Evolutionary conservation across 2,329 filamentous ascomycete genomes (phyloP).

Genomic region (Stromatinia cepivora): DNA sequence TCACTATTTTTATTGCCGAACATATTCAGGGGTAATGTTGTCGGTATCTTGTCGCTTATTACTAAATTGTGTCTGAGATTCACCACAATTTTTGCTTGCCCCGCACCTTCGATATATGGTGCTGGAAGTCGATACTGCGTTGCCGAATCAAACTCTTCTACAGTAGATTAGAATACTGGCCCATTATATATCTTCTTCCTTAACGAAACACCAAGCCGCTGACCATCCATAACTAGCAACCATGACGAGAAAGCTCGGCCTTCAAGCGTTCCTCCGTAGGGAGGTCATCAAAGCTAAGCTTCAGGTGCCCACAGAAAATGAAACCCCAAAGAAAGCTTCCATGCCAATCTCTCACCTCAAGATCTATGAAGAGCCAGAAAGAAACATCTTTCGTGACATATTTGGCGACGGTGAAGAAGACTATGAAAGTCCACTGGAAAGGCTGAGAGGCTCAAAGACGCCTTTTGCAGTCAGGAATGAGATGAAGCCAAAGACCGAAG

Average conservation of each 20-base stretch:
- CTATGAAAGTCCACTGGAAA: neutral
- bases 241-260: slow-evolving; percentile 5
- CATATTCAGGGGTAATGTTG: neutral
- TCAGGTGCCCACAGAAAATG: neutral
- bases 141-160: neutral
- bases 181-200: neutral
- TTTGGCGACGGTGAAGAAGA: slow-evolving; percentile 19
- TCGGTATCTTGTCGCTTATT: neutral
- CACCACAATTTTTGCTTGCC: neutral
- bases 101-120: neutral
- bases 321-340: neutral
- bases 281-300: slow-evolving; percentile 24
- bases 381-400: neutral
- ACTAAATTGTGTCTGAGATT: neutral
- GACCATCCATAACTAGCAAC: neutral
- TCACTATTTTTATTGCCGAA: slow-evolving; percentile 3
- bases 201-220: neutral
- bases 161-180: neutral
- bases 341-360: neutral
- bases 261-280: slow-evolving; percentile 24
- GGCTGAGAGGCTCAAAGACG: neutral
- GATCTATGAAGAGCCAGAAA: neutral
- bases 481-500: slow-evolving; percentile 3
- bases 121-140: neutral
- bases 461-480: neutral